Base-by-base conservation (phyloP, 345 rosid genomes). In the Microcos paniculata region DNA sequence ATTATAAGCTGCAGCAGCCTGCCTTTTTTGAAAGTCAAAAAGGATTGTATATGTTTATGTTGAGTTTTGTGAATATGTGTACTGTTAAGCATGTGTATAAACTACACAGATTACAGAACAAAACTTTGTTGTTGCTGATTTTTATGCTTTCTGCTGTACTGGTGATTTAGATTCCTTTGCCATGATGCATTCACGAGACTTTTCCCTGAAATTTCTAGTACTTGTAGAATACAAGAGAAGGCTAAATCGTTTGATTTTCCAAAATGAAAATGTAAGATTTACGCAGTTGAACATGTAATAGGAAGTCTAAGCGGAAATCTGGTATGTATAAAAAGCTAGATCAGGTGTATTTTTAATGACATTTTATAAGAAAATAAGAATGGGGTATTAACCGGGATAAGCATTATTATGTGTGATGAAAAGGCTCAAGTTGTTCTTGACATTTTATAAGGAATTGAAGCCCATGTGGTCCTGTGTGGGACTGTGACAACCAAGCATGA, bases 401-500 rank as follows among this genome's bases (percentile, higher is more conserved):
- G 7, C 0, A 26, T 31, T 57, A n/a, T 66, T 64, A 65, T 70
- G 19, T 58, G 62, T 48, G 28, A 40, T 18, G 31, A 76, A 53
- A 51, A 42, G 35, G n/a, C n/a, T n/a, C n/a, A n/a, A n/a, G n/a
- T n/a, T n/a, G n/a, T n/a, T n/a, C n/a, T n/a, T 72, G 55, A 78
- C 73, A 76, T 30, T 56, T 56, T 33, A 24, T 40, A 35, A 35
- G 4, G 40, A 3, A 74, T 42, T 58, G 30, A 40, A 11, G 28
- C 62, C 62, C 74, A 78, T 73, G 83, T 82, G 86, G 77, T 77
- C 79, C 75, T 33, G 24, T 33, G 24, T 15, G 49, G 73, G 70
- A 70, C 51, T 70, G 57, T 80, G 80, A 83, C 84, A 77, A 72
- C 80, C 30, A 80, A 68, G 62, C 78, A 62, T 56, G 75, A 53